Percentiles rank a stretch among this genome's conserved stretches.
These are phyloP conservation scores for Rhizophora mangle DNA, from an alignment of 345 rosid genomes.

Conservation along the genomic window DNA sequence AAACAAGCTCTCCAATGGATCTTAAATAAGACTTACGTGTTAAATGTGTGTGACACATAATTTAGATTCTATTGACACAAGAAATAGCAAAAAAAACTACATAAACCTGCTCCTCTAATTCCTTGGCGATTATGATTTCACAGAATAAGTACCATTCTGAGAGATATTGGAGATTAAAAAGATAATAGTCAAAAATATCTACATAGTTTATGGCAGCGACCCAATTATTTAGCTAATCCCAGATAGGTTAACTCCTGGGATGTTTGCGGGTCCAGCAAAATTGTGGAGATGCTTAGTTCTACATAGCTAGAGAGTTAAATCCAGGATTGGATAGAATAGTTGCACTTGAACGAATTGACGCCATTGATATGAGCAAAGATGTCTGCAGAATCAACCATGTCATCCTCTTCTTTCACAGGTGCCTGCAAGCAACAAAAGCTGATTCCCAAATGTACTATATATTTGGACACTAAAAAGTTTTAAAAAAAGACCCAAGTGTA, in stretches of 20 bases:
- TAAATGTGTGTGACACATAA: too few relatives aligned
- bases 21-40: too few relatives aligned
- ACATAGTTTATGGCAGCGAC: neutral
- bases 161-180: neutral
- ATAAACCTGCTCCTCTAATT: too few relatives aligned
- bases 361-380: slow-evolving; percentile 85
- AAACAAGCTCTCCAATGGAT: too few relatives aligned
- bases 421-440: slow-evolving; percentile 34
- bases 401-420: slow-evolving; percentile 64
- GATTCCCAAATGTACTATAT: too few relatives aligned
- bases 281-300: slow-evolving; percentile 6
- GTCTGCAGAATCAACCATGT: slow-evolving; percentile 67
- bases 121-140: neutral
- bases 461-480: neutral
- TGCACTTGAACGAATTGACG: slow-evolving; percentile 81
- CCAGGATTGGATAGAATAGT: slow-evolving; percentile 81
- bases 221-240: slow-evolving; percentile 1
- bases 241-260: neutral
- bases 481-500: neutral
- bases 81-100: too few relatives aligned
- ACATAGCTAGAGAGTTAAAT: slow-evolving; percentile 32
- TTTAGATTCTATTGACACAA: too few relatives aligned
- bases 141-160: neutral
- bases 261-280: slow-evolving; percentile 23
- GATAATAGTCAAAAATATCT: neutral